Percentiles rank a stretch among this genome's conserved stretches.
These are phyloP conservation scores for Penicillium occitanis DNA, from an alignment of 2,329 filamentous ascomycete species.

Conservation along the genomic window DNA sequence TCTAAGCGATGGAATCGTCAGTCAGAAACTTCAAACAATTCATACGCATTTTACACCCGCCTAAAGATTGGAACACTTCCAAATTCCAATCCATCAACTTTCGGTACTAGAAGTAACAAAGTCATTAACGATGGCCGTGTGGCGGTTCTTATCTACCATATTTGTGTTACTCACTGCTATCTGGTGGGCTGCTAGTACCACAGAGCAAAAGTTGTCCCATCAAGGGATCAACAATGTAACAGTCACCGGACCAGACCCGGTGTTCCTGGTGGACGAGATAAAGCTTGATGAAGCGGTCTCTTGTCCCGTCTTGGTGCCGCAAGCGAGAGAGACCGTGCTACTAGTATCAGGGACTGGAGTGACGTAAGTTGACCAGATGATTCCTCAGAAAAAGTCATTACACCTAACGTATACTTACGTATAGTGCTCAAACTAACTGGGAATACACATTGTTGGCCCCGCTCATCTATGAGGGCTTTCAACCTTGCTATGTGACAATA, in stretches of 20 bases:
- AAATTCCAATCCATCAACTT: too few relatives aligned
- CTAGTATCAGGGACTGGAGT: conserved; percentile 3
- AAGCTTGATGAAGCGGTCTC: neutral
- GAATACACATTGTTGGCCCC: conserved; percentile 6
- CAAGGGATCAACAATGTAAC: neutral
- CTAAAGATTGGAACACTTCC: too few relatives aligned
- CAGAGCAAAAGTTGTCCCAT: neutral
- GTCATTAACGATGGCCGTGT: neutral
- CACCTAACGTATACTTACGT: neutral
- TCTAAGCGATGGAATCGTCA: too few relatives aligned
- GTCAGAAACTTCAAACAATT: too few relatives aligned
- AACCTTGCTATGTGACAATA: conserved; percentile 3
- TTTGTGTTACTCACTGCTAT: neutral
- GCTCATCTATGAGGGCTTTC: neutral
- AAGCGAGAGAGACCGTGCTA: neutral
- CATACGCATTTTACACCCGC: too few relatives aligned
- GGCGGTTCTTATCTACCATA: neutral
- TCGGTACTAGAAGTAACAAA: too few relatives aligned
- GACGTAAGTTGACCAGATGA: neutral
- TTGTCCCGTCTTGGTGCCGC: neutral
- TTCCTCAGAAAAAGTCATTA: neutral
- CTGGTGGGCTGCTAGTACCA: neutral
- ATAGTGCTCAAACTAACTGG: neutral
- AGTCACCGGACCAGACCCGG: neutral
- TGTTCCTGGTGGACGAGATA: neutral